Base-by-base conservation (phyloP, 1,284 basidiomycete species). In the Fomes fomentarius region DNA sequence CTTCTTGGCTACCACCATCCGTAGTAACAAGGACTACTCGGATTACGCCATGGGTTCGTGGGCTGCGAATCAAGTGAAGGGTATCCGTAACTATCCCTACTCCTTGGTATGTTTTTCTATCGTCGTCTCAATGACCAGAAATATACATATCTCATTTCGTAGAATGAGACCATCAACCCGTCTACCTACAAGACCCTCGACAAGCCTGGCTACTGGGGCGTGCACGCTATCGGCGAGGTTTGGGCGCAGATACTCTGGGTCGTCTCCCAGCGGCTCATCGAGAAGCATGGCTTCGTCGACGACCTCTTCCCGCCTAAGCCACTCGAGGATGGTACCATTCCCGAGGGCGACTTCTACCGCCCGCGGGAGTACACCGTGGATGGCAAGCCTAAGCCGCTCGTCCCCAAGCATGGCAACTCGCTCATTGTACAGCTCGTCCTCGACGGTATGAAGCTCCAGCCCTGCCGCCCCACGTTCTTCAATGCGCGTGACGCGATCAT, bases 241-340 rank as follows among this genome's bases (percentile, higher is more conserved):
- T 98, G 95, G 95, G 95, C 95, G 17, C 81, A 97, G 76, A 88
- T 97, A 56, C 87, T 98, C 55, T 97, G 93, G 85, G 83, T 94
- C 62, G 78, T 94, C 49, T 81, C 83, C 24, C 84, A 94, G 69
- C 75, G 80, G 34, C 74, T 96, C 38, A 89, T 96, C 64, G 76
- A 76, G 70, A 89, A 91, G 73, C 86, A 96, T 70, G 93, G 93
- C 1, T 96, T 85, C 80, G 80, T 82, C 28, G 79, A 85, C 21
- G 81, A 79, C 2, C 80, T 96, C 47, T 94, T 91, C 85, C 94
- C 94, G 38, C 94, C 94, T 15, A 71, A 71, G 19, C 82, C 87
- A 0, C 63, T 76, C 30, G 79, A 69, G 17, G 76, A 91, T 62
- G 89, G 87, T 10, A 78, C 75, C 7, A 71, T 90, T 28, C 85